Evolutionary conservation across 2,329 filamentous ascomycete genomes (phyloP).

Genomic region (Arthrobotrys pseudoclavata): DNA sequence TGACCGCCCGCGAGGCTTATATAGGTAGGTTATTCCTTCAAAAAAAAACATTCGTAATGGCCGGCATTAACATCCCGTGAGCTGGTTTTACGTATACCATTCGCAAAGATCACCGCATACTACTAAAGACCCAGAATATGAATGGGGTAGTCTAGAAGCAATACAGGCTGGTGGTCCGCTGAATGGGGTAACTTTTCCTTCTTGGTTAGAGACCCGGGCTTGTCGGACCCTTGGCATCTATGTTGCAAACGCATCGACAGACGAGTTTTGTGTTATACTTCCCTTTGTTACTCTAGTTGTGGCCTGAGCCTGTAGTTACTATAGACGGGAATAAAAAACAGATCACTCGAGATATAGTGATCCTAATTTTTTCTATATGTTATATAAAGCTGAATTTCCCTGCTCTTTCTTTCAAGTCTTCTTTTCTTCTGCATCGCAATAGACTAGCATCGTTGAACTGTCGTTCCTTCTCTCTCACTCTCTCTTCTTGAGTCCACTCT

Average conservation of each 20-base stretch:
- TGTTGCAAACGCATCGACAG: slow-evolving; percentile 16
- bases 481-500: neutral
- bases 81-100: neutral
- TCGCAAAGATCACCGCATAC: neutral
- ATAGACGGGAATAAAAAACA: neutral
- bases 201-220: neutral
- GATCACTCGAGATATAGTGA: neutral
- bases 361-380: neutral
- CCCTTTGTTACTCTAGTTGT: neutral
- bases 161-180: neutral
- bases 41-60: neutral
- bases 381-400: slow-evolving; percentile 13
- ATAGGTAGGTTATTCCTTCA: too few species aligned
- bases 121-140: neutral
- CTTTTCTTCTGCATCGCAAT: neutral
- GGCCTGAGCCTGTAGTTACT: neutral
- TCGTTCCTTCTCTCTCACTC: neutral
- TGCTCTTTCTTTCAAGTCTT: neutral
- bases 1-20: too few species aligned
- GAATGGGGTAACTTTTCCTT: slow-evolving; percentile 6
- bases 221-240: slow-evolving; percentile 11
- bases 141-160: neutral
- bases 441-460: slow-evolving; percentile 3
- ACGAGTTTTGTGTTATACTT: slow-evolving; percentile 22
- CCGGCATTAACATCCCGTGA: neutral